These are phyloP conservation scores for Dictyostelium brefeldianum DNA, from an alignment of 78 protist genomes.

Conservation along the genomic window DNA sequence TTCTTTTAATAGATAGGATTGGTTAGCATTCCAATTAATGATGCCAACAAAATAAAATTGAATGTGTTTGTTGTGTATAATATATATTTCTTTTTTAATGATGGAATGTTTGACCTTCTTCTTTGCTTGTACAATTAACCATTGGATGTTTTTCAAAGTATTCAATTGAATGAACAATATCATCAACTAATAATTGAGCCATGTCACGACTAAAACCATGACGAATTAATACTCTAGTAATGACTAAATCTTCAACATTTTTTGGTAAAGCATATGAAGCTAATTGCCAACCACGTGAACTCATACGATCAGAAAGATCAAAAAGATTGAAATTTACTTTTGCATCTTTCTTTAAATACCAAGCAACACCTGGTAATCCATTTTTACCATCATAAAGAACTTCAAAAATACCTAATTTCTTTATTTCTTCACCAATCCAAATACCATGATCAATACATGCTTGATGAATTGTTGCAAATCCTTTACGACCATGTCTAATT, in stretches of 20 bases:
- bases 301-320: slow-evolving; percentile 32
- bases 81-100: slow-evolving; percentile 4
- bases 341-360: background rate
- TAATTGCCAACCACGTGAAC: slow-evolving; percentile 26
- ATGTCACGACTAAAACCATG: slow-evolving; percentile 42
- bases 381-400: slow-evolving; percentile 18
- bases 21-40: too few species aligned
- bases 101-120: slow-evolving; percentile 20
- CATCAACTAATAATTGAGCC: slow-evolving; percentile 12
- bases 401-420: slow-evolving; percentile 15
- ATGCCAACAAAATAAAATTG: too few species aligned
- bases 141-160: slow-evolving; percentile 31
- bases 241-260: background rate
- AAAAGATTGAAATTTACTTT: slow-evolving; percentile 8
- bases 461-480: slow-evolving; percentile 29
- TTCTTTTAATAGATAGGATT: too few species aligned
- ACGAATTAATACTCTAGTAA: slow-evolving; percentile 21
- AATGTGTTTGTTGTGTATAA: too few species aligned
- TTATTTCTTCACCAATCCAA: background rate
- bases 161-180: slow-evolving; percentile 2
- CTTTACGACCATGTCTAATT: slow-evolving; percentile 52
- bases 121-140: background rate
- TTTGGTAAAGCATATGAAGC: slow-evolving; percentile 1
- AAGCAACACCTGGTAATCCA: slow-evolving; percentile 18
- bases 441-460: slow-evolving; percentile 26